Base-by-base conservation (phyloP, 2,329 filamentous ascomycete genomes). In the Apiospora hydei region DNA sequence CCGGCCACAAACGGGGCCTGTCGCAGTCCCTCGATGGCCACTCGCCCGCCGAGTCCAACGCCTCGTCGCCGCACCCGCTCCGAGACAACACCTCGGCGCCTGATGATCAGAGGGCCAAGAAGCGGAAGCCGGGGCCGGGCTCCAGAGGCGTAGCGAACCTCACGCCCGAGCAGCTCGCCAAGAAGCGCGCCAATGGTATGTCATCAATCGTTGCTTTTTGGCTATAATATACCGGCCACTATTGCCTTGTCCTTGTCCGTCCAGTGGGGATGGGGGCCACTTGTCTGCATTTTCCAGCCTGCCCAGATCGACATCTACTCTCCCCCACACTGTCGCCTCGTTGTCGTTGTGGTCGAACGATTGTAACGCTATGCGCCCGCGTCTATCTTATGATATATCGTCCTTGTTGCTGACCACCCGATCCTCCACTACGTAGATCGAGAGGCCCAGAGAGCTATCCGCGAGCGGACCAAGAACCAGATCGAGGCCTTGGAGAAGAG, bases 381-480 rank as follows among this genome's bases (percentile, higher is more conserved):
- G 34, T 38, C n/a, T 30, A 21, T n/a, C 13, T 26, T 26, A 46
- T 30, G 24, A 21, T 26, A 7, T 47, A 6, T 2, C 41, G 3
- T 30, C 7, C 66, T 26, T 49, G 49, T 47, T 66, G 26, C 47
- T 70, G 14, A 71, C 70, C 66, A 66, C 71, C 34, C 70, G 75
- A 66, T 76, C 76, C 47, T 70, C 38, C 41, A 61, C 41, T 30
- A 64, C 41, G 21, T 90, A 88, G 94, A 97, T 80, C 91, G 94
- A 72, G 94, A 97, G 81, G 94, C 94, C 43, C 94, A 97, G 81
- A 89, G 94, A 68, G 94, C 93, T 51, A 96, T 97, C 73, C 88
- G 94, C 57, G 93, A 96, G 83, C 90, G 94, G 71, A 96, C 94
- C 41, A 94, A 92, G 83, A 89, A 90, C 72, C 92, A 93, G 81